phyloP scores from a whole-genome alignment of 768 basidiomycete species.

The Macrocybe gigantea region DNA sequence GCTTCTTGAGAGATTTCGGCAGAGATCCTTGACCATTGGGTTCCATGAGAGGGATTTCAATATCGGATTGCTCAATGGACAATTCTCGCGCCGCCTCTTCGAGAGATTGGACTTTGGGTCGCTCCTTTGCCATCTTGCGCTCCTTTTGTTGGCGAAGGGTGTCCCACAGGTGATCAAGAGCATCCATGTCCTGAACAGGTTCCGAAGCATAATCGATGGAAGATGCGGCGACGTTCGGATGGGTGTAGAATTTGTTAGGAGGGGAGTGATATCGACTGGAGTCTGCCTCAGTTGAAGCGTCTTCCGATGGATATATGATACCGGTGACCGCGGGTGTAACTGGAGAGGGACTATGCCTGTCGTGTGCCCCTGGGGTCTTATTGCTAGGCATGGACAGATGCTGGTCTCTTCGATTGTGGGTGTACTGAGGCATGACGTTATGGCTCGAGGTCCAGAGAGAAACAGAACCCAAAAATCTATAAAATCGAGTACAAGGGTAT shows the following conservation, averaged over 20 bases:
- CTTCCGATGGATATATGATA: constrained; percentile 39
- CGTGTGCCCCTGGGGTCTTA: constrained; percentile 9
- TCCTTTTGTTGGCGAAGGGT: constrained; percentile 62
- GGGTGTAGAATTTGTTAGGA: constrained; percentile 23
- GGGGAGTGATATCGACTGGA: constrained; percentile 20
- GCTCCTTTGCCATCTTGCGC: constrained; percentile 59
- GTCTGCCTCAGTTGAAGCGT: constrained; percentile 29
- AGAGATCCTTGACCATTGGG: constrained; percentile 23
- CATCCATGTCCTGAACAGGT: constrained; percentile 32
- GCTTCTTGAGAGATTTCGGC: constrained; percentile 45
- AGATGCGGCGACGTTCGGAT: constrained; percentile 33
- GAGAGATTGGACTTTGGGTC: constrained; percentile 66
- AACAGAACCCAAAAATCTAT: too few relatives aligned
- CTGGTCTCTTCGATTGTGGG: constrained; percentile 21
- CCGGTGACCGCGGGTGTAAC: constrained; percentile 43
- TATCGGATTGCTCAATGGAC: constrained; percentile 25
- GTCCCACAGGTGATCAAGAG: constrained; percentile 61
- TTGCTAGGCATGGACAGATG: constrained; percentile 10
- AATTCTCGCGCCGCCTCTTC: constrained; percentile 38
- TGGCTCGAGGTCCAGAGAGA: too few relatives aligned
- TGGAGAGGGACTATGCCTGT: constrained; percentile 26
- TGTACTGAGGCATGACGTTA: neutral
- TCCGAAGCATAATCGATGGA: constrained; percentile 36
- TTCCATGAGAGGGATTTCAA: constrained; percentile 33
- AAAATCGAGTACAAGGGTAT: too few relatives aligned